Percentiles rank a stretch among this genome's conserved stretches.
Conservation (phyloP, 257 asterid genomes). For the Scutellaria barbata region DNA sequence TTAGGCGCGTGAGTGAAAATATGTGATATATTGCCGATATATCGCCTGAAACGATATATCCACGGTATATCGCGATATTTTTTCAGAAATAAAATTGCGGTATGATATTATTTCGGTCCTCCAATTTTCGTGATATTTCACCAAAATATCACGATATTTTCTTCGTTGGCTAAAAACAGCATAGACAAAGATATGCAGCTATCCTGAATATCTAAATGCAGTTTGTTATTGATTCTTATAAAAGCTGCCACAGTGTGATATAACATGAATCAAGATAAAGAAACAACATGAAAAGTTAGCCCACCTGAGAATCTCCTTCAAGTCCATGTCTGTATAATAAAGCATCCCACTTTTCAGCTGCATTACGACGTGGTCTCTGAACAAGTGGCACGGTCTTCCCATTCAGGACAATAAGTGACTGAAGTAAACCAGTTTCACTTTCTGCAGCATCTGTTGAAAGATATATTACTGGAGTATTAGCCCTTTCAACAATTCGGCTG, state of each 20-base stretch:
- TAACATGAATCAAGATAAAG: neutral
- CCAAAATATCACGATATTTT: no score
- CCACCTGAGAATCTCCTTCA: conserved; percentile 87
- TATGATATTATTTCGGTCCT: no score
- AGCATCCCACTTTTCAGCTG: conserved; percentile 99
- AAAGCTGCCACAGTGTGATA: neutral
- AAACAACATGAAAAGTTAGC: conserved; percentile 27
- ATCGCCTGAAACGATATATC: no score
- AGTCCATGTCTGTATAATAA: conserved; percentile 83
- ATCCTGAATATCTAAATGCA: no score
- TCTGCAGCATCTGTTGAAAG: conserved; percentile 96
- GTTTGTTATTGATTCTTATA: conserved; percentile 5
- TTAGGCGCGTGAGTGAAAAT: no score
- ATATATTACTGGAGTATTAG: conserved; percentile 77
- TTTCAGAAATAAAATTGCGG: no score
- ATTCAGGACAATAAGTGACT: conserved; percentile 70
- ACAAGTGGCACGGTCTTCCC: conserved; percentile 91
- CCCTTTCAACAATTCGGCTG: conserved; percentile 74
- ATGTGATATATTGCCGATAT: no score
- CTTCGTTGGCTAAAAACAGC: neutral
- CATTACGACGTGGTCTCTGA: conserved; percentile 77
- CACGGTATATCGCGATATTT: no score
- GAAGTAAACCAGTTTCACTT: conserved; percentile 88
- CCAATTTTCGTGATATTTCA: no score
- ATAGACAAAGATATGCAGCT: no score